Base-by-base conservation (phyloP, 495 filamentous ascomycete species). In the Saxophila tyrrhenica region DNA sequence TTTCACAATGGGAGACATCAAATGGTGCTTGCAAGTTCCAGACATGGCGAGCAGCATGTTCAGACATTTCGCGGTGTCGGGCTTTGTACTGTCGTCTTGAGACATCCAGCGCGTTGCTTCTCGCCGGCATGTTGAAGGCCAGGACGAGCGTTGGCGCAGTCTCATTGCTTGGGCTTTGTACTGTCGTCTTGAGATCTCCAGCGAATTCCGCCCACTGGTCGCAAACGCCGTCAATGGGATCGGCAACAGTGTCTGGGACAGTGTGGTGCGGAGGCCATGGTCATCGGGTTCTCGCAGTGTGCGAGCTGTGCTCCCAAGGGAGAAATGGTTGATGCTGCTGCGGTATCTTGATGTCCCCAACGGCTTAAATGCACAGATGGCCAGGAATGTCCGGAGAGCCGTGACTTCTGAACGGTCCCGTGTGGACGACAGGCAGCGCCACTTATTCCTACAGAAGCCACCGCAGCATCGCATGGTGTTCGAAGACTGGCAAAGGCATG, bases 121-220 rank as follows among this genome's bases (percentile, higher is more conserved):
- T n/a, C n/a, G n/a, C n/a, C n/a, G n/a, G n/a, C n/a, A n/a, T n/a
- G n/a, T n/a, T n/a, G n/a, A n/a, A n/a, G n/a, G n/a, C n/a, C n/a
- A n/a, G n/a, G n/a, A n/a, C n/a, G n/a, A n/a, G n/a, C n/a, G n/a
- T n/a, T n/a, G n/a, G n/a, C n/a, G n/a, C n/a, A n/a, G n/a, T n/a
- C n/a, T n/a, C n/a, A n/a, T n/a, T n/a, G n/a, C n/a, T n/a, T n/a
- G n/a, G n/a, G n/a, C n/a, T n/a, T n/a, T n/a, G n/a, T n/a, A n/a
- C n/a, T n/a, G n/a, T n/a, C n/a, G n/a, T n/a, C n/a, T n/a, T n/a
- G n/a, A n/a, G n/a, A n/a, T n/a, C n/a, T n/a, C n/a, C n/a, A n/a
- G n/a, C n/a, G n/a, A n/a, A n/a, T n/a, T 49, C 16, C 53, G 53
- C 19, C 64, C 65, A 19, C 54, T 60, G 1, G 63, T 73, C 22